Base-by-base conservation (phyloP, 306 rosid genomes). In the Ammopiptanthus mongolicus region DNA sequence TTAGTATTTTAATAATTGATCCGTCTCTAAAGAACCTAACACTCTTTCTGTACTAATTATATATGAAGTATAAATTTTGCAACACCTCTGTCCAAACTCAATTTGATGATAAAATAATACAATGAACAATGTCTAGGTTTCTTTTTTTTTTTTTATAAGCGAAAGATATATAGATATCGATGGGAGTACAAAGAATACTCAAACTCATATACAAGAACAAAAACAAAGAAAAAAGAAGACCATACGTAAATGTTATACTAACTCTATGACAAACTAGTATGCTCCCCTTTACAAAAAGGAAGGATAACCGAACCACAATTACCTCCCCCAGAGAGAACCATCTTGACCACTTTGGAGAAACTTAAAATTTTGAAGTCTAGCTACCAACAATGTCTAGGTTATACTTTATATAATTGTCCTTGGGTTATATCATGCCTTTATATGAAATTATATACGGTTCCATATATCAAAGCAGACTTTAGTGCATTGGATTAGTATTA, bases 401-500 rank as follows among this genome's bases (percentile, higher is more conserved):
- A 46, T 72, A 71, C 14, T 25, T 22, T 15, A 47, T 67, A 47
- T 23, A 23, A 23, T 36, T 28, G 34, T 75, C 73, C 18, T 73
- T 22, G 14, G 68, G 28, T 3, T 60, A 44, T 41, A 10, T 81
- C 50, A 17, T 69, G 69, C 65, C 7, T 69, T 60, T 36, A 46
- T 48, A 13, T 47, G 31, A 50, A 48, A 7, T 21, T 22, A 39
- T 22, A 39, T 14, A 14, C 18, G 28, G 17, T 42, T 69, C 17
- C 33, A 29, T 23, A 41, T 48, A 44, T 56, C 1, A 19, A 39
- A 41, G n/a, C 2, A 15, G 15, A 55, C 29, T 70, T 62, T 77
- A 65, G 18, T 58, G 65, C 71, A 13, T n/a, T 39, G 76, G 18
- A 63, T 74, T 61, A 67, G 50, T 37, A 48, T 76, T 33, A 50